A percentile compares a stretch with the other conserved stretches of the same genome.
Evolutionary conservation across 352 stramenopile genomes (phyloP).

Genomic region (Globisporangium nagaii): DNA sequence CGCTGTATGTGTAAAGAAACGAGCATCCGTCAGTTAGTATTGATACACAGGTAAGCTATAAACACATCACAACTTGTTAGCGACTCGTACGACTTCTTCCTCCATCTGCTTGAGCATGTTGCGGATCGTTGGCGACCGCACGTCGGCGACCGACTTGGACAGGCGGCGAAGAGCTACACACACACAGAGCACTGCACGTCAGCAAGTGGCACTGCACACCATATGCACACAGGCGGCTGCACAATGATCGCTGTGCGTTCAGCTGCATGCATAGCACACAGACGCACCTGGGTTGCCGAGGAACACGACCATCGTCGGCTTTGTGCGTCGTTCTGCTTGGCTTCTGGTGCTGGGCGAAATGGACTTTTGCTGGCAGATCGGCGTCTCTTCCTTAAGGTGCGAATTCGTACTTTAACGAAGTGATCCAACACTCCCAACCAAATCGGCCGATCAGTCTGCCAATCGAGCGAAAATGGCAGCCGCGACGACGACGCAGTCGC

Average conservation of each 20-base stretch:
- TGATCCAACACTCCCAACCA: background rate
- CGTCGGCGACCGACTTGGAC: conserved; percentile 61
- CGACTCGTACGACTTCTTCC: conserved; percentile 38
- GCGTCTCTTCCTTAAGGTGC: background rate
- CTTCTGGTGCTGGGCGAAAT: background rate
- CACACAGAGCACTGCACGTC: background rate
- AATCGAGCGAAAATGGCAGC: background rate
- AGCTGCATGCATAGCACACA: background rate
- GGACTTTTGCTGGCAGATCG: background rate
- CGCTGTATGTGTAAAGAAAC: conserved; percentile 22
- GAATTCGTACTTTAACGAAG: conserved; percentile 3
- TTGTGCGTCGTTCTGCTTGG: background rate
- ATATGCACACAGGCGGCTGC: too few species aligned
- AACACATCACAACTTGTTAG: too few species aligned
- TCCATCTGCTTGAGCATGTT: conserved; percentile 57
- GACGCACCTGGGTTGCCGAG: conserved; percentile 62
- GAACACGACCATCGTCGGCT: conserved; percentile 53
- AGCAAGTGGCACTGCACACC: background rate
- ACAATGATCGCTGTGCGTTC: too few species aligned
- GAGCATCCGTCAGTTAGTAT: background rate
- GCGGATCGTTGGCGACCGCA: conserved; percentile 37
- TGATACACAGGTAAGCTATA: too few species aligned
- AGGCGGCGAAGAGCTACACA: conserved; percentile 54
- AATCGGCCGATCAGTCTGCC: background rate
- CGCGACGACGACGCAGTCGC: background rate